phyloP scores from a whole-genome alignment of 1,284 basidiomycete genomes.

The Agroathelia rolfsii region DNA sequence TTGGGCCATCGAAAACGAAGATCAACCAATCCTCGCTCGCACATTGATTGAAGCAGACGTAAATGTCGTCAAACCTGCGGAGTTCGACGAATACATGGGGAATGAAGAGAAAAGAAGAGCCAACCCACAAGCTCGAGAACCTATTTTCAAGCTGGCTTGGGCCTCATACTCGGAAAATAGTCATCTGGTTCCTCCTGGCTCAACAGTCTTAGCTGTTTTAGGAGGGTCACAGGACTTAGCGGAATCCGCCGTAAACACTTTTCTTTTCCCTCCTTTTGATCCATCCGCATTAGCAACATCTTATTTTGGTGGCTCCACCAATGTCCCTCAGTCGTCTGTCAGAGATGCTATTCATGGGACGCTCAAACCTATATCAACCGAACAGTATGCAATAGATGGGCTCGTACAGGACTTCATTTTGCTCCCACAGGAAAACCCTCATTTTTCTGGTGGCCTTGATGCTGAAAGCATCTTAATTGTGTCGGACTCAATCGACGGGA shows the following conservation, averaged over 20 bases:
- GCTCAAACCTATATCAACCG: conserved; percentile 44
- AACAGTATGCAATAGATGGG: conserved; percentile 52
- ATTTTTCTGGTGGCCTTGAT: conserved; percentile 63
- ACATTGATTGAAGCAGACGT: conserved; percentile 55
- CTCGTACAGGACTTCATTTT: conserved; percentile 74
- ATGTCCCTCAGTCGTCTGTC: conserved; percentile 41
- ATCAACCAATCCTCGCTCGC: conserved; percentile 71
- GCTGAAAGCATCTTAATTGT: conserved; percentile 55
- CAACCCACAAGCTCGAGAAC: conserved; percentile 40
- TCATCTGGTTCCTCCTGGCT: conserved; percentile 53
- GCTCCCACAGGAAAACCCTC: conserved; percentile 62
- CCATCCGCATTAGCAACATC: conserved; percentile 43
- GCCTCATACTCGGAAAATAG: conserved; percentile 63
- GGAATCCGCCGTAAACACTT: conserved; percentile 57
- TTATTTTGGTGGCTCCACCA: conserved; percentile 19
- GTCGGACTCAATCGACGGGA: conserved; percentile 29
- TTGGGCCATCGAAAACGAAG: conserved; percentile 78
- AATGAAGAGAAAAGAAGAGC: conserved; percentile 1
- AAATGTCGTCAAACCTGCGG: conserved; percentile 35
- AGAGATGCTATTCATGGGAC: conserved; percentile 60
- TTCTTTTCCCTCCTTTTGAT: conserved; percentile 67
- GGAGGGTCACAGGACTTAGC: conserved; percentile 59
- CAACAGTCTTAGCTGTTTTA: conserved; percentile 67
- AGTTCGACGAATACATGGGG: conserved; percentile 32
- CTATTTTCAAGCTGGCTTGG: conserved; percentile 87